These are phyloP conservation scores for Ceratobasidium sp. DNA, from an alignment of 1,284 basidiomycete genomes.

Conservation along the genomic window DNA sequence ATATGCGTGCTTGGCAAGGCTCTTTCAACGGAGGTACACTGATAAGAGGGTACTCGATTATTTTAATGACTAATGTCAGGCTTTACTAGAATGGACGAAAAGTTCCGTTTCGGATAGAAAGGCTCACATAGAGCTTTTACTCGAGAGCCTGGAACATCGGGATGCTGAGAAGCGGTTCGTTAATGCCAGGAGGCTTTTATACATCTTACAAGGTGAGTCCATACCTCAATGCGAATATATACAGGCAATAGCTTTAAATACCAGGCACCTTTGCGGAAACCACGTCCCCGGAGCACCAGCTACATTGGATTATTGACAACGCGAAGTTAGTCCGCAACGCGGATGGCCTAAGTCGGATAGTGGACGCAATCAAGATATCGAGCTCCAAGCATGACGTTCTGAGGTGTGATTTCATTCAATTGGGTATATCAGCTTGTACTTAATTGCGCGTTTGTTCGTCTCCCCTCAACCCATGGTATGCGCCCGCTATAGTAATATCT, in stretches of 20 bases:
- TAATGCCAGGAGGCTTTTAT: constrained; percentile 84
- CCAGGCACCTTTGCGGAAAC: constrained; percentile 91
- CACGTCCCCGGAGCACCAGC: constrained; percentile 86
- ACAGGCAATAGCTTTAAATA: background rate
- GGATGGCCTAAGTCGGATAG: constrained; percentile 82
- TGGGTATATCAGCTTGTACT: background rate
- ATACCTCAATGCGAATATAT: too few relatives aligned
- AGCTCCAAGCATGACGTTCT: constrained; percentile 85
- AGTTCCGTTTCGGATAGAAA: constrained; percentile 65
- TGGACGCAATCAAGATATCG: constrained; percentile 89
- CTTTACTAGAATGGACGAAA: constrained; percentile 76
- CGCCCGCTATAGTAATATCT: constrained; percentile 59
- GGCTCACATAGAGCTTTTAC: constrained; percentile 74
- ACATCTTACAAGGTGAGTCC: constrained; percentile 81
- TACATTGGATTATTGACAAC: constrained; percentile 96
- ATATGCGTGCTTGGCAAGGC: constrained; percentile 84
- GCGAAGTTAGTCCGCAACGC: constrained; percentile 82
- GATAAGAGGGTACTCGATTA: background rate
- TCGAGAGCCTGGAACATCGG: constrained; percentile 84
- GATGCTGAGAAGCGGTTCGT: constrained; percentile 82
- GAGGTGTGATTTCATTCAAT: constrained; percentile 57
- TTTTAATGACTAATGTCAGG: constrained; percentile 7
- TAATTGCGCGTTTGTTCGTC: constrained; percentile 30
- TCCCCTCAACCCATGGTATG: constrained; percentile 24
- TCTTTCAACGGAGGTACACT: constrained; percentile 73